These are phyloP conservation scores for Amaranthus tricolor DNA, from an alignment of 179 eudicot genomes.

Conservation along the genomic window DNA sequence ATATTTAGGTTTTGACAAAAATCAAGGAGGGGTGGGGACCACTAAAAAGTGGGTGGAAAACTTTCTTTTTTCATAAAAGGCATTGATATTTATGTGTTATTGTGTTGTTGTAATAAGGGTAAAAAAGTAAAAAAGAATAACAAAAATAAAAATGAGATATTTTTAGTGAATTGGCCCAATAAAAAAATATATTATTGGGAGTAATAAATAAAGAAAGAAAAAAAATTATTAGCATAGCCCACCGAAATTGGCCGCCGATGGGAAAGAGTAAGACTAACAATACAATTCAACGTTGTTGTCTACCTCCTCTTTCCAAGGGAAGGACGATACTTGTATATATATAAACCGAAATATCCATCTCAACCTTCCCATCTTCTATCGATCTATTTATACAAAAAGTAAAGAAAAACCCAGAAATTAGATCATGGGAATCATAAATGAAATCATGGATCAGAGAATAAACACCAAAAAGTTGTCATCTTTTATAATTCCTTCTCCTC, in stretches of 20 bases:
- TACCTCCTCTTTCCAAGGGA: not conserved
- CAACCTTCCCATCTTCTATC: not conserved
- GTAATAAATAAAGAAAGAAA: not conserved
- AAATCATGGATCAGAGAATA: constrained; percentile 1
- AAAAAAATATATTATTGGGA: too few species aligned
- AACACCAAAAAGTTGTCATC: constrained; percentile 15
- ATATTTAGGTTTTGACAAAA: too few species aligned
- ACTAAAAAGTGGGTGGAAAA: too few species aligned
- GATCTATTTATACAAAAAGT: too few species aligned
- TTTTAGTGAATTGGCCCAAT: too few species aligned
- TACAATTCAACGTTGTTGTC: not conserved
- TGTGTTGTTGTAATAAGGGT: too few species aligned
- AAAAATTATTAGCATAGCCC: not conserved
- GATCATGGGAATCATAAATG: constrained; percentile 36
- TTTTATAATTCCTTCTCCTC: constrained; percentile 54
- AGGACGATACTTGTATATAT: not conserved
- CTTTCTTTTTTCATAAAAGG: too few species aligned
- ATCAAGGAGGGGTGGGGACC: too few species aligned
- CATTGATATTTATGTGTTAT: too few species aligned
- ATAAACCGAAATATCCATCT: not conserved
- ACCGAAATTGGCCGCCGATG: constrained; percentile 1
- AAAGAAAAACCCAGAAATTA: too few species aligned
- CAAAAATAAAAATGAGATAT: too few species aligned
- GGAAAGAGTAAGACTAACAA: not conserved
- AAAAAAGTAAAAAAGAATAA: too few species aligned